Base-by-base conservation (phyloP, 495 filamentous ascomycete genomes). In the Penicillium daleae region DNA sequence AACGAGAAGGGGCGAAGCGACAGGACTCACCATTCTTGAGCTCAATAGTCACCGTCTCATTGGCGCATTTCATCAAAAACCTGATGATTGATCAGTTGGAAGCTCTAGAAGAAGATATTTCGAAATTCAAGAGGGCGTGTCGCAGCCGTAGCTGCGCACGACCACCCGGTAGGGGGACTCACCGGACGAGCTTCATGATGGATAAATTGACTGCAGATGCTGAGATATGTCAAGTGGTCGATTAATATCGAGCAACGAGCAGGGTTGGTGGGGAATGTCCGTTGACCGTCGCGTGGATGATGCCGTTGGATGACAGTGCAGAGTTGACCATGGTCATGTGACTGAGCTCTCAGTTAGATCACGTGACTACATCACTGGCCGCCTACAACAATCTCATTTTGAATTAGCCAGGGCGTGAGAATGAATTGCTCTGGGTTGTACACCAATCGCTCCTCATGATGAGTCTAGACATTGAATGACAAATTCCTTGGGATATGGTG, bases 141-240 rank as follows among this genome's bases (percentile, higher is more conserved):
- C 52, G 61, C 53, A 61, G 57, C 52, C 44, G 39, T 48, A 50
- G 40, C 39, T 31, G 44, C 29, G 37, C 42, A 50, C 51, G 27
- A 53, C 54, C 13, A 37, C 33, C 24, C 22, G 35, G 24, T 3
- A 10, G 39, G 35, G 51, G n/a, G 24, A 80, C 87, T 82, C 89
- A 97, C 94, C 93, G 90, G 77, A 98, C 94, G 80, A 98, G 90
- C 90, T 98, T 98, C 94, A 98, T 98, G 66, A 71, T 91, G 82
- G 44, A 29, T 57, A 42, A 13, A 63, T 39, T 6, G 26, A 21
- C 27, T 24, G 10, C 21, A 17, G 29, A 8, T 17, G 31, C 39
- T 32, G 19, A 27, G 26, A 29, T 53, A 13, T 49, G 6, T 29
- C 42, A 29, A 37, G 29, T 27, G 35, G 24, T 53, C 37, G 56